Evolutionary conservation across 192 early-diverging fungal species (phyloP).

Genomic region (Backusella morwellensis): DNA sequence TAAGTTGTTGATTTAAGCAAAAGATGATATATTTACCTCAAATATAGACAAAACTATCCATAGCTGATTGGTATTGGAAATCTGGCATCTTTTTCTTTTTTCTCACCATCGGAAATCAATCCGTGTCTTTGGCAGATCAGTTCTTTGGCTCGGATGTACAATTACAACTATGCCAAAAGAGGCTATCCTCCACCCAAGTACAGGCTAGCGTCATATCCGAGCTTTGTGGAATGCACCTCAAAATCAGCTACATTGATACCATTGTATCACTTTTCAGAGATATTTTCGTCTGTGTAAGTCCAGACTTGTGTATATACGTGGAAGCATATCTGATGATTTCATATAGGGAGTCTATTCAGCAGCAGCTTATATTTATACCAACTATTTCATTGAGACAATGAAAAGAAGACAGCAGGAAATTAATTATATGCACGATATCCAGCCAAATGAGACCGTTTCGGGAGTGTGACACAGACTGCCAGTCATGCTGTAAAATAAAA

Average conservation of each 20-base stretch:
- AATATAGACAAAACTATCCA: constrained; percentile 5
- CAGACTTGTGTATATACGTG: background rate
- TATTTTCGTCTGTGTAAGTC: constrained; percentile 6
- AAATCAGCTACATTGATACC: background rate
- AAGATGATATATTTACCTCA: background rate
- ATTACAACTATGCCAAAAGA: background rate
- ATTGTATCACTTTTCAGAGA: constrained; percentile 2
- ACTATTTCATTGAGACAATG: background rate
- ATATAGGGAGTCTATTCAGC: constrained; percentile 4
- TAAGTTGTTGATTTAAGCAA: constrained; percentile 4
- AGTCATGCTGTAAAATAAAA: background rate
- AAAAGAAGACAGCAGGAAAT: background rate
- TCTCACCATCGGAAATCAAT: background rate
- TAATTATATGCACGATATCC: background rate
- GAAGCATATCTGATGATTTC: too few relatives aligned
- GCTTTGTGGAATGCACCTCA: background rate
- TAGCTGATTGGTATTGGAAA: constrained; percentile 27
- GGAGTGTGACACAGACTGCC: too few relatives aligned
- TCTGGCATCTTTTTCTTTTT: constrained; percentile 22
- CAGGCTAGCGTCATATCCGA: background rate
- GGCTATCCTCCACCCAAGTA: background rate
- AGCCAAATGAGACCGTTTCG: background rate
- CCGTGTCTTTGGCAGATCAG: background rate
- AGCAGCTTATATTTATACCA: background rate
- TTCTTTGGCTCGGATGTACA: background rate